These are phyloP conservation scores for Solanum appendiculatum DNA, from an alignment of 257 asterid genomes.

Conservation along the genomic window DNA sequence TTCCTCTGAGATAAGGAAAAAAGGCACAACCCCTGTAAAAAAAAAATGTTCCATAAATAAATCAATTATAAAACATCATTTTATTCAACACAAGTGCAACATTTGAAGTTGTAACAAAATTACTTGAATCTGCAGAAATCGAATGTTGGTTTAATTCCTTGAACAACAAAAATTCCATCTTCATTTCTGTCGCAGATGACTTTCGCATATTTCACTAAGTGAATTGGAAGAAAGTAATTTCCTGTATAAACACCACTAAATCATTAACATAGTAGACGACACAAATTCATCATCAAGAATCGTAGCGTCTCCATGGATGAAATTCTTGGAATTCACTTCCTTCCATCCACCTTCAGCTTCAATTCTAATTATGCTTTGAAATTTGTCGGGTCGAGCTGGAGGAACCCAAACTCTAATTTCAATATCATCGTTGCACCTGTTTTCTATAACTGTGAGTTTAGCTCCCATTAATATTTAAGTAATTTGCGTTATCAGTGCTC, in stretches of 20 bases:
- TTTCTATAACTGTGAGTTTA: too few species aligned
- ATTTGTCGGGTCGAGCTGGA: too few species aligned
- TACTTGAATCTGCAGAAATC: not conserved
- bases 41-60: too few species aligned
- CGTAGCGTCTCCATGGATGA: not conserved
- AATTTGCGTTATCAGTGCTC: too few species aligned
- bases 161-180: not conserved
- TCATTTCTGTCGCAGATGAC: constrained; percentile 1
- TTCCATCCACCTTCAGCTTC: too few species aligned
- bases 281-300: too few species aligned
- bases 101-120: not conserved
- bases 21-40: not conserved
- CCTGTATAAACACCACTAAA: not conserved
- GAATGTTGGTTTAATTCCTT: not conserved
- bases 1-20: not conserved
- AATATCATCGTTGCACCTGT: too few species aligned
- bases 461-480: too few species aligned
- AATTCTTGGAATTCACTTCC: too few species aligned
- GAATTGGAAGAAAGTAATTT: not conserved
- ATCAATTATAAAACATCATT: not conserved
- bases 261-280: not conserved
- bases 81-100: not conserved
- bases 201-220: not conserved
- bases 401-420: too few species aligned
- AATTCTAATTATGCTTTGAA: too few species aligned